Evolutionary conservation across 805 yeast species (phyloP).

Genomic region (Blastobotrys chiropterorum): DNA sequence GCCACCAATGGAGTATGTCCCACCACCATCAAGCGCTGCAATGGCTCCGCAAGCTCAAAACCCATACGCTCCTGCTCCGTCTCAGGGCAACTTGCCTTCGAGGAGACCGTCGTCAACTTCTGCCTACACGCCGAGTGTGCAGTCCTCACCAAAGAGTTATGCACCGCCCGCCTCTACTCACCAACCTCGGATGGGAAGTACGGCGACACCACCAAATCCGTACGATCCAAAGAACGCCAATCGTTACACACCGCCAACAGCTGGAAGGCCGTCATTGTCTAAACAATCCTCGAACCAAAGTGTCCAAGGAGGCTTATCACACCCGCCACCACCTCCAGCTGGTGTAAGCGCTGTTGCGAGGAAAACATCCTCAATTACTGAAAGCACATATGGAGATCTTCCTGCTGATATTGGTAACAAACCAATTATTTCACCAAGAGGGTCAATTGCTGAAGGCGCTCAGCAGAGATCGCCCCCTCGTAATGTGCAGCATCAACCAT

Average conservation of each 20-base stretch:
- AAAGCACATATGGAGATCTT: not conserved
- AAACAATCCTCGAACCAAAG: not conserved
- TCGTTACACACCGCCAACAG: not conserved
- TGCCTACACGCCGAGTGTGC: not conserved
- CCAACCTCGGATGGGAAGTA: not conserved
- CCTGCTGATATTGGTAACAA: not conserved
- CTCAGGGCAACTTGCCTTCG: not conserved
- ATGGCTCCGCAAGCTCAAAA: constrained; percentile 13
- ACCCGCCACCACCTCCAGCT: not conserved
- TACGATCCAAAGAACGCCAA: not conserved
- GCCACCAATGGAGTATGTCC: constrained; percentile 3
- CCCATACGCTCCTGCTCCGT: constrained; percentile 16
- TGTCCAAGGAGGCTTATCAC: not conserved
- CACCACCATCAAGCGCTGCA: constrained; percentile 11
- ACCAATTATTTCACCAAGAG: not conserved
- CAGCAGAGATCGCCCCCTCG: not conserved
- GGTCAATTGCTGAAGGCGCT: not conserved
- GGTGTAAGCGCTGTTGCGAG: not conserved
- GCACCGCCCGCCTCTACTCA: constrained; percentile 2
- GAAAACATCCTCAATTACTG: not conserved
- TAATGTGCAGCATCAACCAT: not conserved
- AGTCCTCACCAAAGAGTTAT: constrained; percentile 2
- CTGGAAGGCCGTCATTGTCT: not conserved
- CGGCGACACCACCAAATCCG: not conserved
- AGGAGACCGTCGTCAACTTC: not conserved